Evolutionary conservation across 2,329 filamentous ascomycete species (phyloP), one percentile per base, ranked within the genome.

Genomic region (Hypoxylon sp.): DNA sequence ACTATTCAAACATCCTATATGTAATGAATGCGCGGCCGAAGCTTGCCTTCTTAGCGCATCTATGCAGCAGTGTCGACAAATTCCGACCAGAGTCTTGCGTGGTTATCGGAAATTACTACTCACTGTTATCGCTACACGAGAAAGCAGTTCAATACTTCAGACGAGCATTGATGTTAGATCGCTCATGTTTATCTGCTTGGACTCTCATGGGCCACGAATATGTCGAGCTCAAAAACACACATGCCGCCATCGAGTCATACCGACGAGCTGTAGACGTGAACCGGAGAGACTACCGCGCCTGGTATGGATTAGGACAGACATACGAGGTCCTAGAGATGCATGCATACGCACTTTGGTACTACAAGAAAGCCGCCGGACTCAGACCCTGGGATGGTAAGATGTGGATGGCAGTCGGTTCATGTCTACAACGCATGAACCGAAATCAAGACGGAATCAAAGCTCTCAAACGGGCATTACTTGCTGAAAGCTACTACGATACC

Each of bases 131-230:
- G 0, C 91, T 96, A 77, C 96, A 99, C 77, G 96, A 99, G 78
- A 99, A 99, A 77, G 95, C 96, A 0, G 94, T 99, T 56, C 94
- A 97, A 81, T 98, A 98, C 79, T 99, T 99, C 82, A 91, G 96
- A 2, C 90, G 96, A 21, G 96, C 96, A 0, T 81, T 99, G 19
- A 96, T 93, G 0, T 84, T 99, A 0, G 96, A 99, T 76, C 90
- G 95, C 8, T 91, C 90, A 25, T 99, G 96, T 76, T 85, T 97
- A 14, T 96, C 94, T 0, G 96, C 96, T 1, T 99, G 96, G 96
- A 99, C 96, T 0, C 84, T 99, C 0, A 98, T 99, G 95, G 96
- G 96, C 0, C 96, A 99, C 78, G 96, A 99, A 78, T 99, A 97
- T 73, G 94, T 98, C 57, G 96, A 99, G 79, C 89, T 99, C 80